Percentiles rank a stretch among this genome's conserved stretches.
These are phyloP conservation scores for Scheffersomyces insectosa DNA, from an alignment of 1,139 yeast species.

Conservation along the genomic window DNA sequence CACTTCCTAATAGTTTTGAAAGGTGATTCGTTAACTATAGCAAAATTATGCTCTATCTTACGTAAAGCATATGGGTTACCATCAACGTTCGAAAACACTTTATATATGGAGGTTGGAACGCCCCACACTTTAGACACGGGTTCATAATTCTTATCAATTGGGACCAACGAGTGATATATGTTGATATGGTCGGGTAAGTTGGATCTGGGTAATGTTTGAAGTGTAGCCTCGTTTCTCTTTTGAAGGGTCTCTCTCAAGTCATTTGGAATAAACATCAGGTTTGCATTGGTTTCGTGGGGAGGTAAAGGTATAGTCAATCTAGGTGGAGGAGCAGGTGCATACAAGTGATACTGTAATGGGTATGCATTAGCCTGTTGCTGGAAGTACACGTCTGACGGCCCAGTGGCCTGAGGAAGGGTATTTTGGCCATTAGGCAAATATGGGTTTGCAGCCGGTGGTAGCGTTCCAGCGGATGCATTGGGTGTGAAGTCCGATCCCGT, in stretches of 20 bases:
- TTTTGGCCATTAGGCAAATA: constrained; percentile 13
- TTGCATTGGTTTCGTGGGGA: constrained; percentile 70
- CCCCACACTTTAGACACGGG: constrained; percentile 58
- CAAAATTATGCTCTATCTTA: constrained; percentile 55
- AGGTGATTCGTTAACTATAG: constrained; percentile 55
- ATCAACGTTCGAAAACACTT: constrained; percentile 76
- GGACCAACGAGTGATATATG: constrained; percentile 82
- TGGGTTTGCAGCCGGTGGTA: constrained; percentile 17
- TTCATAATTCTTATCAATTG: constrained; percentile 68
- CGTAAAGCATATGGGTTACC: constrained; percentile 79
- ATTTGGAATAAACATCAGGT: constrained; percentile 70
- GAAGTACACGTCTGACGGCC: constrained; percentile 20
- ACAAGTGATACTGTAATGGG: constrained; percentile 83
- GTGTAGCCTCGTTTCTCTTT: constrained; percentile 75
- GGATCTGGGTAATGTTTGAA: constrained; percentile 64
- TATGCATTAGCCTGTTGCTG: constrained; percentile 30
- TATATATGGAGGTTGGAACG: constrained; percentile 64
- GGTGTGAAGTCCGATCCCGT: constrained; percentile 1
- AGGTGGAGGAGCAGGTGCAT: constrained; percentile 89
- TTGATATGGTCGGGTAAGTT: constrained; percentile 76
- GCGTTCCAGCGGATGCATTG: constrained; percentile 6
- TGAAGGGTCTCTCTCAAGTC: constrained; percentile 72
- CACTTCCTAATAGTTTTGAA: constrained; percentile 40
- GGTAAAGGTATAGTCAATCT: constrained; percentile 59
- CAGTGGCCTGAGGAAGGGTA: constrained; percentile 8